These are phyloP conservation scores for Pseudofabraea citricarpa DNA, from an alignment of 2,329 filamentous ascomycete species.

Conservation along the genomic window DNA sequence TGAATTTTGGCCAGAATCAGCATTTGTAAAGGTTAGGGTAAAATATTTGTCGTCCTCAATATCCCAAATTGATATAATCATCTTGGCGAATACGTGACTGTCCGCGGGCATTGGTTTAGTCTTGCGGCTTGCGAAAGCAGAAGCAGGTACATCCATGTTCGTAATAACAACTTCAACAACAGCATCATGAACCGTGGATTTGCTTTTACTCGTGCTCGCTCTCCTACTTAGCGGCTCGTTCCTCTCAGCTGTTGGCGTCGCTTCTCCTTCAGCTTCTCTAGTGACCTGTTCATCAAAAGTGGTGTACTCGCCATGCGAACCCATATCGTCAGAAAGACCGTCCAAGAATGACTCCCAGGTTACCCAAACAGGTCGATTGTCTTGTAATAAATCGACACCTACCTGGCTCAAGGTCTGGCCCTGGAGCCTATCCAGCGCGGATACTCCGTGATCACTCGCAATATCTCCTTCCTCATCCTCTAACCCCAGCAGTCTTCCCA, in stretches of 20 bases:
- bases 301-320: constrained; percentile 6
- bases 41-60: constrained; percentile 66
- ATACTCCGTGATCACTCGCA: constrained; percentile 34
- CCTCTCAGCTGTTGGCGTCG: constrained; percentile 32
- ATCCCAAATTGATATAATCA: constrained; percentile 74
- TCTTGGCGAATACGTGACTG: constrained; percentile 54
- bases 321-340: constrained; percentile 33
- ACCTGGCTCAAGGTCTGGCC: constrained; percentile 65
- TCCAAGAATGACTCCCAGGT: constrained; percentile 56
- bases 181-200: constrained; percentile 49
- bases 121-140: constrained; percentile 5
- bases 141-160: constrained; percentile 18
- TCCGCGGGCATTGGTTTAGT: constrained; percentile 22
- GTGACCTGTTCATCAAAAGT: background rate
- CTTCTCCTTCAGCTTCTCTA: constrained; percentile 18
- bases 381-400: constrained; percentile 68
- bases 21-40: constrained; percentile 69
- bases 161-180: constrained; percentile 65
- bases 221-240: constrained; percentile 11
- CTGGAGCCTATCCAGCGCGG: constrained; percentile 52
- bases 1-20: constrained; percentile 34
- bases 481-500: constrained; percentile 64
- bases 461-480: constrained; percentile 35
- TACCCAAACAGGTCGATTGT: constrained; percentile 57
- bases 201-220: constrained; percentile 18